A percentile compares a stretch with the other conserved stretches of the same genome.
Evolutionary conservation across 805 yeast species (phyloP).

Genomic region (Wickerhamiella shivajii): DNA sequence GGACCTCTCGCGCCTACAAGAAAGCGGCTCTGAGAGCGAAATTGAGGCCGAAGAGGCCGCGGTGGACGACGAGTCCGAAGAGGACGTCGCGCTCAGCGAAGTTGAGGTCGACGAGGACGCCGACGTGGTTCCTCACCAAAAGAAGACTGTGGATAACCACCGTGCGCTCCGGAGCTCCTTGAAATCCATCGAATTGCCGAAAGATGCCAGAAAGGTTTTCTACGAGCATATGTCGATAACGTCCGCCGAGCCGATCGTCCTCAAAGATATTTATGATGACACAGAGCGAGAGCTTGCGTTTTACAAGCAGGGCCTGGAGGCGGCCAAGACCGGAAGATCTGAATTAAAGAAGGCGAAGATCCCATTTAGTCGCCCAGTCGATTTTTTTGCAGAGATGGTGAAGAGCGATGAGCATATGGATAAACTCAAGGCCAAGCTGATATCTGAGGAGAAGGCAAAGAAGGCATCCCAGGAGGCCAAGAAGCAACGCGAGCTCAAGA

Average conservation of each 20-base stretch:
- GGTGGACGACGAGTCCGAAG: slow-evolving; percentile 47
- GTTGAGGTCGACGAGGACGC: slow-evolving; percentile 90
- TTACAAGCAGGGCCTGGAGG: slow-evolving; percentile 83
- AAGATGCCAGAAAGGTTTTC: slow-evolving; percentile 49
- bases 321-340: slow-evolving; percentile 61
- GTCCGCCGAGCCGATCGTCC: slow-evolving; percentile 43
- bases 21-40: slow-evolving; percentile 22
- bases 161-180: slow-evolving; percentile 41
- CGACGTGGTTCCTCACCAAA: slow-evolving; percentile 84
- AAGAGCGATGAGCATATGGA: slow-evolving; percentile 98
- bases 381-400: slow-evolving; percentile 97
- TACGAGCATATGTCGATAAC: slow-evolving; percentile 70
- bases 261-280: slow-evolving; percentile 81
- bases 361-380: slow-evolving; percentile 85
- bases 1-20: slow-evolving; percentile 20
- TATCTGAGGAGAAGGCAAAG: slow-evolving; percentile 55
- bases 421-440: slow-evolving; percentile 64
- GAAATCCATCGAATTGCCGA: slow-evolving; percentile 28
- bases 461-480: slow-evolving; percentile 87
- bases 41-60: slow-evolving; percentile 31
- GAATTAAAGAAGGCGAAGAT: slow-evolving; percentile 50
- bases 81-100: slow-evolving; percentile 77
- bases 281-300: slow-evolving; percentile 91
- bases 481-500: slow-evolving; percentile 87
- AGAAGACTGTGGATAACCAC: slow-evolving; percentile 71